phyloP scores from a whole-genome alignment of 2,329 filamentous ascomycete species.

The Lachnellula arida region DNA sequence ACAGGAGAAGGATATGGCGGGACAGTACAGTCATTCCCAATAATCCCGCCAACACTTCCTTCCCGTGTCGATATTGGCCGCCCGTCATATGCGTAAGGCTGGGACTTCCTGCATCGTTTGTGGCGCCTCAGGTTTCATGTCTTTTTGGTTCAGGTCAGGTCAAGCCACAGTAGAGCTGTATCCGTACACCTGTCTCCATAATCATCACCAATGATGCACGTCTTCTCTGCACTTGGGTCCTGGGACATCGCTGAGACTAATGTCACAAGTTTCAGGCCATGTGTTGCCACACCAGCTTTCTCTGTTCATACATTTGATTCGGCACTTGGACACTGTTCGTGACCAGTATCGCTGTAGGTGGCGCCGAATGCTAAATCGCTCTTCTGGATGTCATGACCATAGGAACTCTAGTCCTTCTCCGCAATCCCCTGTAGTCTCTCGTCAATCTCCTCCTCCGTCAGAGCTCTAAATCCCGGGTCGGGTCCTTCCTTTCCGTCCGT shows the following conservation, averaged over 20 bases:
- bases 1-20: neutral
- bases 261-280: slow-evolving; percentile 19
- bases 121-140: slow-evolving; percentile 11
- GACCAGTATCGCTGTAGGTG: slow-evolving; percentile 15
- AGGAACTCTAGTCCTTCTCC: slow-evolving; percentile 81
- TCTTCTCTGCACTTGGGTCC: neutral
- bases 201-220: slow-evolving; percentile 11
- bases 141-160: slow-evolving; percentile 9
- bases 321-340: slow-evolving; percentile 7
- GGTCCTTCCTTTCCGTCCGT: slow-evolving; percentile 79
- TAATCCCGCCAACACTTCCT: slow-evolving; percentile 12
- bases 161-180: slow-evolving; percentile 26
- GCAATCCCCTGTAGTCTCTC: slow-evolving; percentile 96
- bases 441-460: slow-evolving; percentile 97
- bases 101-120: slow-evolving; percentile 14
- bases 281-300: slow-evolving; percentile 19
- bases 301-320: slow-evolving; percentile 22
- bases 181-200: slow-evolving; percentile 3
- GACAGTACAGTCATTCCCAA: neutral
- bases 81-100: slow-evolving; percentile 3
- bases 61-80: slow-evolving; percentile 1
- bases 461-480: slow-evolving; percentile 72
- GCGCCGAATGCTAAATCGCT: slow-evolving; percentile 24
- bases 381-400: slow-evolving; percentile 18
- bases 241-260: slow-evolving; percentile 17